phyloP scores from a whole-genome alignment of 1,284 basidiomycete species.

The Heterobasidion annosum region DNA sequence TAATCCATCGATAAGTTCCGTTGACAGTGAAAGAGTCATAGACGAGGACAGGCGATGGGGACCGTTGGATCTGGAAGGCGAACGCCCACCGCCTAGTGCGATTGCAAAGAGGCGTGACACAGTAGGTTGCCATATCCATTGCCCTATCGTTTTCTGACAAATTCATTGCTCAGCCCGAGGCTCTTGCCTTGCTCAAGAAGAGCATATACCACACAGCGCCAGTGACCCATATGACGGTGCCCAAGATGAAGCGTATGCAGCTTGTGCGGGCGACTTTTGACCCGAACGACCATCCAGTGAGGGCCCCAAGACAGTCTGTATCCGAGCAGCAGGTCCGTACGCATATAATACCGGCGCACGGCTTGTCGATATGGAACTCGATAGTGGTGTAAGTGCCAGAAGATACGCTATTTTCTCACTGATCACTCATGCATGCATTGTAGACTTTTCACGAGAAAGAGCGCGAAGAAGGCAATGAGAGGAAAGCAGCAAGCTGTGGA shows the following conservation, averaged over 20 bases:
- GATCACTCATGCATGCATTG: background rate
- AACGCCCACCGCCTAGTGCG: conserved; percentile 51
- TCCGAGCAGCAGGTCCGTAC: conserved; percentile 44
- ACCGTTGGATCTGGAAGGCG: conserved; percentile 47
- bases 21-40: conserved; percentile 16
- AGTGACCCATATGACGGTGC: conserved; percentile 42
- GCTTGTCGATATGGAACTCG: conserved; percentile 45
- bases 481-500: conserved; percentile 20
- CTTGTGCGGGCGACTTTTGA: conserved; percentile 40
- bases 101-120: conserved; percentile 58
- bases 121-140: conserved; percentile 20
- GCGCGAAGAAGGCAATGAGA: conserved; percentile 30
- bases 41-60: conserved; percentile 40
- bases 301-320: conserved; percentile 42
- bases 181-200: conserved; percentile 47
- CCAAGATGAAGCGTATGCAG: conserved; percentile 35
- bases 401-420: background rate
- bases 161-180: conserved; percentile 31
- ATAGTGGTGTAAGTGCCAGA: conserved; percentile 29
- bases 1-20: background rate
- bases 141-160: background rate
- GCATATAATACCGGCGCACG: conserved; percentile 37
- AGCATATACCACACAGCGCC: conserved; percentile 49
- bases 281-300: conserved; percentile 38
- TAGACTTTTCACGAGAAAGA: conserved; percentile 42